A percentile compares a stretch with the other conserved stretches of the same genome.
Conservation (phyloP, 352 stramenopile genomes). For the Globisporangium cylindrosporum region DNA sequence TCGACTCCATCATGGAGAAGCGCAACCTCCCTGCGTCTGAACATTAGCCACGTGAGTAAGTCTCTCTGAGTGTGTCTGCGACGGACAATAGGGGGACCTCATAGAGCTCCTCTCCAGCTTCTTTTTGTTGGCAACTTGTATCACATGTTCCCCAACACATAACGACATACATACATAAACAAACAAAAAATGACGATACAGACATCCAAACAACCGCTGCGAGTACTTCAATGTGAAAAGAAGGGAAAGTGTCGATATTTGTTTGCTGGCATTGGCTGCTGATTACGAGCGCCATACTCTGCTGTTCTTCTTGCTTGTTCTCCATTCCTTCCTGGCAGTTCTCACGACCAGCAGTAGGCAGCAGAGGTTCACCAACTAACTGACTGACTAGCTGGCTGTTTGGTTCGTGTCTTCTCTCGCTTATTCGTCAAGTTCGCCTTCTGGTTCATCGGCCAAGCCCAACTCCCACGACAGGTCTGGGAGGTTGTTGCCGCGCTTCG, state of each 20-base stretch:
- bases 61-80: background rate
- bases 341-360: background rate
- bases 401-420: conserved; percentile 12
- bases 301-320: background rate
- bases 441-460: conserved; percentile 63
- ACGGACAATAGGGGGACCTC: background rate
- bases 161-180: background rate
- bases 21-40: conserved; percentile 25
- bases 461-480: conserved; percentile 83
- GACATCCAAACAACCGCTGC: background rate
- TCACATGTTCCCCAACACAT: background rate
- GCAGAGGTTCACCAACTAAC: background rate
- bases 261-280: background rate
- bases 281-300: conserved; percentile 6
- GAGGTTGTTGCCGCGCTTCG: conserved; percentile 73
- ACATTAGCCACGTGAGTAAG: conserved; percentile 5
- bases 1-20: conserved; percentile 79
- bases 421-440: conserved; percentile 85
- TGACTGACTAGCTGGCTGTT: background rate
- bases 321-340: background rate
- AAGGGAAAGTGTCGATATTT: conserved; percentile 1
- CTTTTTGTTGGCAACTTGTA: background rate
- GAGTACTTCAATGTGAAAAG: background rate
- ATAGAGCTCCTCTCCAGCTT: background rate
- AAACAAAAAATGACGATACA: background rate